These are phyloP conservation scores for Asterochloris erici DNA, from an alignment of 139 green algal species.

Conservation along the genomic window DNA sequence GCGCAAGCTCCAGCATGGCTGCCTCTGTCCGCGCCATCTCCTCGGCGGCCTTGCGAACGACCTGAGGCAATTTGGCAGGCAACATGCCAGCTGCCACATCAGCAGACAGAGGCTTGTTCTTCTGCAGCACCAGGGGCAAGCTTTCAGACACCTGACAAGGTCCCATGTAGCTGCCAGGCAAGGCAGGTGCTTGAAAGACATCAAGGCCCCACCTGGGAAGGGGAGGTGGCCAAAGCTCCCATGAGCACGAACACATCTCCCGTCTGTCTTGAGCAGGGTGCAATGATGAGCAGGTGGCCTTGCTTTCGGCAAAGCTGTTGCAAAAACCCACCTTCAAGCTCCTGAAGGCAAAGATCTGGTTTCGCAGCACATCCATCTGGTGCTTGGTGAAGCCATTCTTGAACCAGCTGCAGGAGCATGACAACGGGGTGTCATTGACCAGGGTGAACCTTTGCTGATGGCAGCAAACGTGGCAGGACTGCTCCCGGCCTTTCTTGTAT, in stretches of 20 bases:
- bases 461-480: too few species aligned
- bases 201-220: too few species aligned
- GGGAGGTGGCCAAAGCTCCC: too few species aligned
- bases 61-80: not conserved
- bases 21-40: slow-evolving; percentile 25
- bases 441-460: too few species aligned
- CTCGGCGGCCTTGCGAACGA: slow-evolving; percentile 1
- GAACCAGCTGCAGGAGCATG: not conserved
- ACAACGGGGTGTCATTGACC: too few species aligned
- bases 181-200: not conserved
- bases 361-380: slow-evolving; percentile 40
- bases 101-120: not conserved
- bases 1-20: slow-evolving; percentile 33
- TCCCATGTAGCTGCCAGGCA: not conserved
- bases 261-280: too few species aligned
- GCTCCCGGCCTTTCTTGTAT: too few species aligned
- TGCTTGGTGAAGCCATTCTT: slow-evolving; percentile 34
- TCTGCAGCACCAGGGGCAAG: not conserved
- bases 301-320: not conserved
- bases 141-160: not conserved
- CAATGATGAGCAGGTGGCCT: too few species aligned
- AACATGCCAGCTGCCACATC: not conserved
- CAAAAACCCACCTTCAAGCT: slow-evolving; percentile 26
- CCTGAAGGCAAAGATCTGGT: slow-evolving; percentile 56
- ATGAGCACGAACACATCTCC: too few species aligned